Conservation (phyloP, 805 yeast species). For the Candida odintsovae region DNA sequence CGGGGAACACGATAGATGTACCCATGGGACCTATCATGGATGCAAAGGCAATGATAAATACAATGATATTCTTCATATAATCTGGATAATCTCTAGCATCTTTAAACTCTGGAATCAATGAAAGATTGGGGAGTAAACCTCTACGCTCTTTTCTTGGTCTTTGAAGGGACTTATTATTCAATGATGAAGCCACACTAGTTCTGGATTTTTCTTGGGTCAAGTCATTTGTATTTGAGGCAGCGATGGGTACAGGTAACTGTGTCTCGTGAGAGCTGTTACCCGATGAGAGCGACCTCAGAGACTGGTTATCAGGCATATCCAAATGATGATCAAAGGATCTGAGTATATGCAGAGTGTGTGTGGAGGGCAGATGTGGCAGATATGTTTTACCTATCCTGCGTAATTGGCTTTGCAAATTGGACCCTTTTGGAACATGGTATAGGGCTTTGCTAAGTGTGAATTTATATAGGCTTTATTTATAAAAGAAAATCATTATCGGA, state of each 20-base stretch:
- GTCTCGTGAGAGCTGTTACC: neutral
- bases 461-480: too few species aligned
- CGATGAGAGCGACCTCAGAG: neutral
- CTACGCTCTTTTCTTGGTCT: conserved; percentile 27
- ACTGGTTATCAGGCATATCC: neutral
- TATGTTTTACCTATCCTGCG: too few species aligned
- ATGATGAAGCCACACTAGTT: neutral
- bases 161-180: conserved; percentile 6
- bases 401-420: too few species aligned
- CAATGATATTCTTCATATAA: conserved; percentile 45
- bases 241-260: neutral
- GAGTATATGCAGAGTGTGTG: too few species aligned
- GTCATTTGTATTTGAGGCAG: neutral
- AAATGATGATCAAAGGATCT: too few species aligned
- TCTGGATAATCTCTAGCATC: conserved; percentile 64
- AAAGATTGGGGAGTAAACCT: conserved; percentile 48
- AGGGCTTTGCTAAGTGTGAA: too few species aligned
- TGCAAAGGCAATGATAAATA: conserved; percentile 63
- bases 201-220: neutral
- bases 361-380: too few species aligned
- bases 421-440: too few species aligned
- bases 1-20: conserved; percentile 77
- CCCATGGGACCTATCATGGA: conserved; percentile 88
- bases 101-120: conserved; percentile 60
- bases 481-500: too few species aligned